Base-by-base conservation (phyloP, 2,329 filamentous ascomycete genomes). In the Cladophialophora exuberans region DNA sequence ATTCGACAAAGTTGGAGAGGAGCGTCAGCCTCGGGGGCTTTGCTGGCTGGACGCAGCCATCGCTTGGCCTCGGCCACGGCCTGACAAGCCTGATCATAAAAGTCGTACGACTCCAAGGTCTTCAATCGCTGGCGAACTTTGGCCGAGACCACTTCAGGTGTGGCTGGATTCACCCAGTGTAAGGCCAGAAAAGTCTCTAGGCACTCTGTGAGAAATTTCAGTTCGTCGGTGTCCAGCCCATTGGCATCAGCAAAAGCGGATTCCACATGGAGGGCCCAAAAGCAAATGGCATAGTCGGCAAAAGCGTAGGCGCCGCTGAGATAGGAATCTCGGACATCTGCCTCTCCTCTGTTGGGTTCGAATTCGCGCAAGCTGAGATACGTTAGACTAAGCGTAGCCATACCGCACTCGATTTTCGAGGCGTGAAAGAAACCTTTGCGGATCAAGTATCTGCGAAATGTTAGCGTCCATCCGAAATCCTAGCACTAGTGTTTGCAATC, bases 291-390 rank as follows among this genome's bases (percentile, higher is more conserved):
- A 26, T 76, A 76, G 44, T 76, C 73, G 13, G 72, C 69, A 38
- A 76, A 71, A 0, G 67, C 64, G 50, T 70, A 75, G 42, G 63
- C 65, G 0, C 72, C 73, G 0, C 58, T 13, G 10, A 67, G n/a
- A n/a, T n/a, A n/a, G n/a, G n/a, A n/a, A n/a, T n/a, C n/a, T n/a
- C n/a, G 56, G 0, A 59, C 22, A 0, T 51, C 15, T 1, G 65
- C 50, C 1, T n/a, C 11, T 3, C 66, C 44, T 0, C 39, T 33
- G 10, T 47, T 56, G n/a, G 13, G 13, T 4, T 41, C 20, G 53
- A 76, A 75, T 53, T 66, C 73, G 1, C 56, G 57, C 7, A 69
- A 64, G 1, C 65, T 66, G 1, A 76, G 63, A 23, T 76, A 75
- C 3, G 56, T 49, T 6, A 75, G 61, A 46, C 72, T 75, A 0